These are phyloP conservation scores for Acorus calamus DNA, from an alignment of 106 monocot genomes.

Conservation along the genomic window DNA sequence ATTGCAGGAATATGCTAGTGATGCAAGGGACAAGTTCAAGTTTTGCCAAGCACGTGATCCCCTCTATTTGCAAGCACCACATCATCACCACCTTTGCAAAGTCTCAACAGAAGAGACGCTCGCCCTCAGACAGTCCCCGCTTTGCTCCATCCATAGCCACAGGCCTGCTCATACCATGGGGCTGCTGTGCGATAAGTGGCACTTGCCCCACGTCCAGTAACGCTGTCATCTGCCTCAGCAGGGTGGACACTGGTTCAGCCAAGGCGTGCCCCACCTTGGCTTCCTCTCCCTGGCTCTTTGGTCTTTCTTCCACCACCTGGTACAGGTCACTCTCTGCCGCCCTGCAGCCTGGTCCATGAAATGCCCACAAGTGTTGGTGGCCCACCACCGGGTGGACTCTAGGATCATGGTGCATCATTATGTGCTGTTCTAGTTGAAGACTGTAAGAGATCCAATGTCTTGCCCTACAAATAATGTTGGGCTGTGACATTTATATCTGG, in stretches of 20 bases:
- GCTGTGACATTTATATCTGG: no score
- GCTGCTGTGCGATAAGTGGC: slow-evolving; percentile 18
- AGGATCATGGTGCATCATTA: neutral
- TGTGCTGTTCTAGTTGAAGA: no score
- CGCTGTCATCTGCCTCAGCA: slow-evolving; percentile 16
- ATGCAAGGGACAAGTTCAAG: slow-evolving; percentile 62
- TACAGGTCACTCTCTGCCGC: slow-evolving; percentile 15
- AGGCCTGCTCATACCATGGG: slow-evolving; percentile 17
- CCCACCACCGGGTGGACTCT: neutral
- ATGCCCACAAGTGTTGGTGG: neutral
- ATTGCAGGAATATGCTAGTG: slow-evolving; percentile 53
- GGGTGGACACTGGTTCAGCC: slow-evolving; percentile 21
- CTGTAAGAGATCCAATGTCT: no score
- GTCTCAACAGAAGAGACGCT: slow-evolving; percentile 23
- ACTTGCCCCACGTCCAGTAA: slow-evolving; percentile 4
- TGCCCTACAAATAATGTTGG: no score
- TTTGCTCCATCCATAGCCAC: slow-evolving; percentile 2
- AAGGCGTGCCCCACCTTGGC: slow-evolving; percentile 24
- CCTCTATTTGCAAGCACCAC: slow-evolving; percentile 44
- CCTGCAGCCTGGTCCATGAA: slow-evolving; percentile 1
- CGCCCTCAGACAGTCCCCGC: slow-evolving; percentile 1
- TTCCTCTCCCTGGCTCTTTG: slow-evolving; percentile 47
- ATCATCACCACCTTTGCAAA: slow-evolving; percentile 64
- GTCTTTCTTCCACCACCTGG: slow-evolving; percentile 58
- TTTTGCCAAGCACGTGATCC: slow-evolving; percentile 56